A percentile compares a stretch with the other conserved stretches of the same genome.
These are phyloP conservation scores for Cryptococcus sp. DNA, from an alignment of 1,284 basidiomycete genomes.

Conservation along the genomic window DNA sequence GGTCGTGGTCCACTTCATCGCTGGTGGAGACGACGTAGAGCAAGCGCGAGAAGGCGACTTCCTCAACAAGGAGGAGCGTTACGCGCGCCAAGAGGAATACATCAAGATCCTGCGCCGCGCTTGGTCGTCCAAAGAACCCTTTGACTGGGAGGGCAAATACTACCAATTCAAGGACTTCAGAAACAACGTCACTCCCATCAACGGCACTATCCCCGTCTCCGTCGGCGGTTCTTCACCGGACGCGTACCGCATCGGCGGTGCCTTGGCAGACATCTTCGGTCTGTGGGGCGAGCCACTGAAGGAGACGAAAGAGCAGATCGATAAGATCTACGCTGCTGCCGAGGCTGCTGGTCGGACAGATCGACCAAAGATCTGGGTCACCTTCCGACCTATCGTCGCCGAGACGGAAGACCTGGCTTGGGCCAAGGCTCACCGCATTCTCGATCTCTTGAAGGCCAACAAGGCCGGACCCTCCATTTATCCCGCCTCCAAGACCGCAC, in stretches of 20 bases:
- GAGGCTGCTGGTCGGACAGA: slow-evolving; percentile 36
- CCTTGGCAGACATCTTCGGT: slow-evolving; percentile 39
- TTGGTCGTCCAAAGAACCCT: slow-evolving; percentile 30
- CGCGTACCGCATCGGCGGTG: slow-evolving; percentile 40
- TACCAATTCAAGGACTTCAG: slow-evolving; percentile 37
- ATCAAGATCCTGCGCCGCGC: slow-evolving; percentile 39
- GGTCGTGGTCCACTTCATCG: slow-evolving; percentile 41
- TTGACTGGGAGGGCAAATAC: slow-evolving; percentile 41
- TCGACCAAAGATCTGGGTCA: slow-evolving; percentile 39
- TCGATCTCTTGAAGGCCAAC: slow-evolving; percentile 28
- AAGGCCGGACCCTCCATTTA: not conserved
- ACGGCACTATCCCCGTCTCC: slow-evolving; percentile 28
- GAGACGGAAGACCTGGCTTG: slow-evolving; percentile 42
- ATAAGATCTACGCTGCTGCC: slow-evolving; percentile 37
- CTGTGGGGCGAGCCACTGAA: slow-evolving; percentile 43
- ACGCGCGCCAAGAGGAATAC: slow-evolving; percentile 38
- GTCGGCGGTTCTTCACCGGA: slow-evolving; percentile 39
- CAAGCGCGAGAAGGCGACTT: slow-evolving; percentile 39
- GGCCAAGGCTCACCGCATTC: slow-evolving; percentile 34
- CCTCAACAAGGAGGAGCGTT: slow-evolving; percentile 34
- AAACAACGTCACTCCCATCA: slow-evolving; percentile 29
- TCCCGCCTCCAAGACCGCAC: slow-evolving; percentile 4
- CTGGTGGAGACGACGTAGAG: slow-evolving; percentile 36
- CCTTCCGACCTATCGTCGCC: slow-evolving; percentile 41
- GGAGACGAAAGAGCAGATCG: slow-evolving; percentile 44